These are phyloP conservation scores for Psilocybe cyanescens DNA, from an alignment of 768 basidiomycete genomes.

Conservation along the genomic window DNA sequence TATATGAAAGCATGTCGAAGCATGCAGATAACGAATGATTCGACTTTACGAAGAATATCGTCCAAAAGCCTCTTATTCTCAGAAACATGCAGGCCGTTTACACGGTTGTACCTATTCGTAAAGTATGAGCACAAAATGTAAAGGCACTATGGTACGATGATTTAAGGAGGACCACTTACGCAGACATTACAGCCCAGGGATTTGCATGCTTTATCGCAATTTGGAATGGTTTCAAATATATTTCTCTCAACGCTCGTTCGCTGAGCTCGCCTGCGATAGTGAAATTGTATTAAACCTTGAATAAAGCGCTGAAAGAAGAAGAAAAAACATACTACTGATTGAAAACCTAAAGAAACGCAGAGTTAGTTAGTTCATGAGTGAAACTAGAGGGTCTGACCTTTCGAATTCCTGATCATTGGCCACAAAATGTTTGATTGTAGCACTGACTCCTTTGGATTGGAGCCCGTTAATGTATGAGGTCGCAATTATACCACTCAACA, in stretches of 20 bases:
- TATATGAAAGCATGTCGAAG: background rate
- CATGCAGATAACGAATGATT: background rate
- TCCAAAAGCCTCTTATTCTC: conserved; percentile 55
- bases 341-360: conserved; percentile 35
- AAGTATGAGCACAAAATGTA: background rate
- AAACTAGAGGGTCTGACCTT: conserved; percentile 28
- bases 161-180: conserved; percentile 34
- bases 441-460: conserved; percentile 58
- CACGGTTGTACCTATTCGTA: conserved; percentile 53
- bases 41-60: conserved; percentile 54
- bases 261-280: conserved; percentile 43
- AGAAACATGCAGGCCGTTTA: conserved; percentile 63
- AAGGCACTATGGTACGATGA: background rate
- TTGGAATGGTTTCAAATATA: conserved; percentile 67
- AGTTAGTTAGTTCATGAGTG: background rate
- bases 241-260: conserved; percentile 65
- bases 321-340: conserved; percentile 42
- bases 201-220: conserved; percentile 58
- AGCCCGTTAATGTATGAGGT: conserved; percentile 66
- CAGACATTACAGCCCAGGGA: conserved; percentile 65
- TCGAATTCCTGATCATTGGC: conserved; percentile 68
- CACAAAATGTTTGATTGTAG: conserved; percentile 68
- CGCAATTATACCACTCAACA: conserved; percentile 57
- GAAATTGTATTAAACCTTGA: background rate
- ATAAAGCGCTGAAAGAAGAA: background rate